Evolutionary conservation across 495 filamentous ascomycete genomes (phyloP).

Genomic region (Trichoderma virens): DNA sequence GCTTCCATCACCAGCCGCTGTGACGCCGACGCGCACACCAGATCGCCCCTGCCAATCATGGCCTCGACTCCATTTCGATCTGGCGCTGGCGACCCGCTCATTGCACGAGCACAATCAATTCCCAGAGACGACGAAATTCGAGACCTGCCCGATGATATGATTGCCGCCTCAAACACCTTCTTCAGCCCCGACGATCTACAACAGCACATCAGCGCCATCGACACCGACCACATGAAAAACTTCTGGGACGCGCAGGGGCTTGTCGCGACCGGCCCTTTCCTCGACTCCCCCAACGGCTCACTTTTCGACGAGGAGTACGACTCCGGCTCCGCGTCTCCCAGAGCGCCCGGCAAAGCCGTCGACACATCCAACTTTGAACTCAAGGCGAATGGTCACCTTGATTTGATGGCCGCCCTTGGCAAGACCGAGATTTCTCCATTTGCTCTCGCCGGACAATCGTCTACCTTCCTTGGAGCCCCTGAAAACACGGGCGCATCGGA

Average conservation of each 20-base stretch:
- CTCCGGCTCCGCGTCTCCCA: slow-evolving; percentile 16
- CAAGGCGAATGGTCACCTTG: too few species aligned
- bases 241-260: slow-evolving; percentile 20
- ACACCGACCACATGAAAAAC: background rate
- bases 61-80: slow-evolving; percentile 13
- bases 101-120: slow-evolving; percentile 25
- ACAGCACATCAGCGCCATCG: background rate
- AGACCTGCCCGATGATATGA: slow-evolving; percentile 11
- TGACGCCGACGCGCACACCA: background rate
- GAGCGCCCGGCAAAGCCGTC: slow-evolving; percentile 10
- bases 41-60: slow-evolving; percentile 16
- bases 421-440: background rate
- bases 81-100: slow-evolving; percentile 20
- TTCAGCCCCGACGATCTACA: background rate
- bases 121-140: slow-evolving; percentile 17
- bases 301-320: slow-evolving; percentile 32
- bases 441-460: background rate
- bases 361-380: background rate
- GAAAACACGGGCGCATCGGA: too few species aligned
- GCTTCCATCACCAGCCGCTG: background rate
- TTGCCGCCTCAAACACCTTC: slow-evolving; percentile 11
- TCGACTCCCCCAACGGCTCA: slow-evolving; percentile 34
- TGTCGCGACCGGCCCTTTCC: slow-evolving; percentile 21
- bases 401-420: background rate
- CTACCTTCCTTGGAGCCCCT: background rate